Conservation (phyloP, 2,329 filamentous ascomycete species). For the Diaporthe ampelina region DNA sequence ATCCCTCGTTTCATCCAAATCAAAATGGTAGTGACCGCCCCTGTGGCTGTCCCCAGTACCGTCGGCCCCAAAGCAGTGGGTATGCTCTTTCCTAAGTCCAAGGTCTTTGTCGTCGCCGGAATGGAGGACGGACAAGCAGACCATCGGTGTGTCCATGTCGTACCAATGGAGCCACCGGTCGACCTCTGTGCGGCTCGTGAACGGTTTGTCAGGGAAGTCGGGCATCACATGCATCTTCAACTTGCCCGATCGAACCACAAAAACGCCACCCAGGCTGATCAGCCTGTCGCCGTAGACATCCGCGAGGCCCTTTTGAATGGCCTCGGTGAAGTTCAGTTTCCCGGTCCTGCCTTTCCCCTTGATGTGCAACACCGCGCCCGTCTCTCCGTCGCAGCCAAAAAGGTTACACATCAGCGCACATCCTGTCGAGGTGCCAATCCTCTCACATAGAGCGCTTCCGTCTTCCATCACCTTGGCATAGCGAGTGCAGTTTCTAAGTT, state of each 20-base stretch:
- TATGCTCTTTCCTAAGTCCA: slow-evolving; percentile 61
- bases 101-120: slow-evolving; percentile 55
- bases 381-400: slow-evolving; percentile 52
- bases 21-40: slow-evolving; percentile 63
- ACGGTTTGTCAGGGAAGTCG: slow-evolving; percentile 55
- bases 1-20: slow-evolving; percentile 49
- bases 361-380: slow-evolving; percentile 54
- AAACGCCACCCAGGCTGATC: slow-evolving; percentile 57
- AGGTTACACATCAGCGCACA: slow-evolving; percentile 60
- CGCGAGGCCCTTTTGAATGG: slow-evolving; percentile 49
- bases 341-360: slow-evolving; percentile 50
- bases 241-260: slow-evolving; percentile 55
- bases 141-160: slow-evolving; percentile 53
- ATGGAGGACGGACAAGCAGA: slow-evolving; percentile 58
- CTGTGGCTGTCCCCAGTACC: slow-evolving; percentile 43
- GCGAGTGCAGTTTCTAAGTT: slow-evolving; percentile 48
- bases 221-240: slow-evolving; percentile 60
- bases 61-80: slow-evolving; percentile 57
- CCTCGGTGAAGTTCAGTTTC: slow-evolving; percentile 51
- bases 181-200: slow-evolving; percentile 48
- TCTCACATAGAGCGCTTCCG: slow-evolving; percentile 24
- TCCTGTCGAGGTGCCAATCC: slow-evolving; percentile 47
- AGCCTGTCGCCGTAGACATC: slow-evolving; percentile 51
- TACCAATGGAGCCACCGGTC: slow-evolving; percentile 57
- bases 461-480: slow-evolving; percentile 47